phyloP scores from a whole-genome alignment of 176 grass and related monocot genomes.

The Eragrostis nindensis region DNA sequence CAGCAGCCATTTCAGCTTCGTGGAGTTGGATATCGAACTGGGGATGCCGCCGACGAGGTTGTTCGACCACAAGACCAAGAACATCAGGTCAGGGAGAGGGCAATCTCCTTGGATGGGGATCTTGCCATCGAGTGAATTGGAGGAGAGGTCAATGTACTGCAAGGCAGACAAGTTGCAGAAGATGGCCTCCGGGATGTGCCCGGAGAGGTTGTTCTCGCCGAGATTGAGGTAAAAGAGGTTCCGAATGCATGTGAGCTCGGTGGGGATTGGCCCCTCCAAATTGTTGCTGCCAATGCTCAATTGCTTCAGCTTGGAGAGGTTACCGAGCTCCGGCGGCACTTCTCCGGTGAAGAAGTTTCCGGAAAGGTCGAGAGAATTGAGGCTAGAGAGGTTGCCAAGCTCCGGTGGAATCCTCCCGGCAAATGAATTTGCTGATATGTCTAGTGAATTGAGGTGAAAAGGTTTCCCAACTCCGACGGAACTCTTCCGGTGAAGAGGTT shows the following conservation, averaged over 20 bases:
- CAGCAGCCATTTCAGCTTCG: slow-evolving; percentile 79
- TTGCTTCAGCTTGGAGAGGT: slow-evolving; percentile 51
- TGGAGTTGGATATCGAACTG: slow-evolving; percentile 66
- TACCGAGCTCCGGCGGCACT: slow-evolving; percentile 61
- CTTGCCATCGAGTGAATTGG: slow-evolving; percentile 63
- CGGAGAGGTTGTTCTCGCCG: slow-evolving; percentile 64
- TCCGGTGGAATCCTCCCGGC: slow-evolving; percentile 23
- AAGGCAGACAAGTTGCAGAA: slow-evolving; percentile 77
- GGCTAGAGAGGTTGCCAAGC: slow-evolving; percentile 48
- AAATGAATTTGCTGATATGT: slow-evolving; percentile 41
- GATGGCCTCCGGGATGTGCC: slow-evolving; percentile 57
- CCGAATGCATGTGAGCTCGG: slow-evolving; percentile 52
- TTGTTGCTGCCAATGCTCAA: slow-evolving; percentile 62
- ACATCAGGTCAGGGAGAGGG: slow-evolving; percentile 60
- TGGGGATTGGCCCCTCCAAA: slow-evolving; percentile 58
- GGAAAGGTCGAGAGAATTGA: slow-evolving; percentile 68
- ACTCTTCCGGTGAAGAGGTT: slow-evolving; percentile 50
- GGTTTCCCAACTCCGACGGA: slow-evolving; percentile 41
- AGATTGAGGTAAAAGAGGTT: slow-evolving; percentile 68
- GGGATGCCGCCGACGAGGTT: slow-evolving; percentile 69
- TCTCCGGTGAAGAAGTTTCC: slow-evolving; percentile 54
- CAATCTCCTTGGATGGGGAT: slow-evolving; percentile 62
- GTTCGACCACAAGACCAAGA: slow-evolving; percentile 87
- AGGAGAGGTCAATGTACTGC: slow-evolving; percentile 77
- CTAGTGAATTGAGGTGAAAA: slow-evolving; percentile 37